phyloP scores from a whole-genome alignment of 805 yeast genomes.

The Candida suzukii region DNA sequence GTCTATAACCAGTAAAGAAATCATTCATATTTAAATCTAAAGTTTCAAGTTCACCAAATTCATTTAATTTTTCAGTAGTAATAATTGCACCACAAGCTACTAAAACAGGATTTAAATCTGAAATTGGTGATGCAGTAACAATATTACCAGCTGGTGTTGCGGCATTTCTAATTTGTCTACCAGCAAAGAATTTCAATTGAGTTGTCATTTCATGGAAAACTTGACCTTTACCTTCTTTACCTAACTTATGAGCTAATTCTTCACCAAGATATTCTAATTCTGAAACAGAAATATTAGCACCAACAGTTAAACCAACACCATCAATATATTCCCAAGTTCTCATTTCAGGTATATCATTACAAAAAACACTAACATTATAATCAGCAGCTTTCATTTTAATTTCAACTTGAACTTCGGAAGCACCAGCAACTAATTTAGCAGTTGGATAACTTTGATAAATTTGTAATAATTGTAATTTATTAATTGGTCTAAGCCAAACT shows the following conservation, averaged over 20 bases:
- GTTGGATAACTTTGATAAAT: conserved; percentile 27
- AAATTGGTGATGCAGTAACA: conserved; percentile 43
- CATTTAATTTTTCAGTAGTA: conserved; percentile 26
- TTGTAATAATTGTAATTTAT: conserved; percentile 29
- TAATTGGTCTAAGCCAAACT: conserved; percentile 38
- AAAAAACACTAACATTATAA: conserved; percentile 31
- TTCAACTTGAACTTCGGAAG: conserved; percentile 42
- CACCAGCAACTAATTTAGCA: conserved; percentile 37
- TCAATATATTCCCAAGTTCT: conserved; percentile 28
- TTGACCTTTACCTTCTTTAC: conserved; percentile 22
- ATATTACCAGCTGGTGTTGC: conserved; percentile 45
- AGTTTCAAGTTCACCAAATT: conserved; percentile 16
- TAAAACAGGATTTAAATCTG: conserved; percentile 39
- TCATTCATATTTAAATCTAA: conserved; percentile 26
- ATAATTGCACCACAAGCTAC: conserved; percentile 34
- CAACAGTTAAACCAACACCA: conserved; percentile 33
- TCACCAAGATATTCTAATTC: conserved; percentile 31
- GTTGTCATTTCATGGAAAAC: conserved; percentile 29
- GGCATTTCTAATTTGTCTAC: conserved; percentile 41
- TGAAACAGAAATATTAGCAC: conserved; percentile 35
- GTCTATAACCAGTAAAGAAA: conserved; percentile 37
- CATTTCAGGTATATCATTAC: conserved; percentile 36
- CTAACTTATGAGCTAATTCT: conserved; percentile 16
- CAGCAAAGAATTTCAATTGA: conserved; percentile 40
- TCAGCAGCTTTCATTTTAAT: conserved; percentile 35